Conservation (phyloP, 2,329 filamentous ascomycete genomes). For the Didymella sp. region DNA sequence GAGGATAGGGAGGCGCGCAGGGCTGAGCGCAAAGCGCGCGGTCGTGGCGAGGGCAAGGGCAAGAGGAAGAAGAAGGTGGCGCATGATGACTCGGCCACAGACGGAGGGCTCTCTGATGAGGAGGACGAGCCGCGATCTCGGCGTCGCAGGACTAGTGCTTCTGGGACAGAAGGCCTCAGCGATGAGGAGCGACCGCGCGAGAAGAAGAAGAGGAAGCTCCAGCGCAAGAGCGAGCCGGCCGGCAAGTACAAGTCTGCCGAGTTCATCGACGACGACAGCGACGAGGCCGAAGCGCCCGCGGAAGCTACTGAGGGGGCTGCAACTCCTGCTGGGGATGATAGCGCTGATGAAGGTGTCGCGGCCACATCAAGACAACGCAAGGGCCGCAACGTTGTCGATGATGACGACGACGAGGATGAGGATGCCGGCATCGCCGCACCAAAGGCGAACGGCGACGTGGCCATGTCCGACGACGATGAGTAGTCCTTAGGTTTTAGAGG, state of each 20-base stretch:
- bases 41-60: constrained; percentile 47
- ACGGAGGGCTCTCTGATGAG: constrained; percentile 45
- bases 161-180: constrained; percentile 52
- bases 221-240: constrained; percentile 56
- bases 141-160: constrained; percentile 46
- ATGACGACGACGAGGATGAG: constrained; percentile 42
- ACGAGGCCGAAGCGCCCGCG: constrained; percentile 33
- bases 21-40: constrained; percentile 61
- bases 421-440: constrained; percentile 25
- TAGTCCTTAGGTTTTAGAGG: neutral
- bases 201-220: constrained; percentile 69
- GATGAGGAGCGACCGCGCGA: constrained; percentile 67
- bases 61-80: constrained; percentile 69
- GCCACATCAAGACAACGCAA: constrained; percentile 39
- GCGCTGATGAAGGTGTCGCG: constrained; percentile 35
- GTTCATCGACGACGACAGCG: constrained; percentile 71
- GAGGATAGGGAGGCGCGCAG: constrained; percentile 86
- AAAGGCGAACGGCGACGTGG: constrained; percentile 31
- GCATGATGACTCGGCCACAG: constrained; percentile 54
- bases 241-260: constrained; percentile 86
- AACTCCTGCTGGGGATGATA: constrained; percentile 19
- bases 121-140: constrained; percentile 50
- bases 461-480: constrained; percentile 44
- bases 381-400: constrained; percentile 43
- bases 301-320: constrained; percentile 25